These are phyloP conservation scores for Gracilariopsis chorda DNA, from an alignment of 23 red algal genomes.

Conservation along the genomic window DNA sequence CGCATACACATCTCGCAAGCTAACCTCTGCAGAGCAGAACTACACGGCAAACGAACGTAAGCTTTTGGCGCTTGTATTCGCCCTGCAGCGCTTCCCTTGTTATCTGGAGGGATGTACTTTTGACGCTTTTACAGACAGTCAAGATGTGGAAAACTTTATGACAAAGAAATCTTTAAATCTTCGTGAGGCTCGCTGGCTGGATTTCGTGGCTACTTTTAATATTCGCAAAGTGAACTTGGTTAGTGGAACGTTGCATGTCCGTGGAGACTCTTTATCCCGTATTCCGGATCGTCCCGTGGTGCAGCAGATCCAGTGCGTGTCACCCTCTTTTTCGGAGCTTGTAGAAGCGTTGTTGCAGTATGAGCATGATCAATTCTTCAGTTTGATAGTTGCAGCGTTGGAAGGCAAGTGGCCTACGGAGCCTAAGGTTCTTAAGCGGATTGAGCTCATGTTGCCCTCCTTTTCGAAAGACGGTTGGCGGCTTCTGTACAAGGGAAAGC, in stretches of 20 bases:
- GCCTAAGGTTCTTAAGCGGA: background rate
- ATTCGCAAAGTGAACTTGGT: background rate
- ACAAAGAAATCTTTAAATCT: background rate
- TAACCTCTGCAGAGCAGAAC: background rate
- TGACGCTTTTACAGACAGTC: background rate
- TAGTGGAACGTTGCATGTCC: background rate
- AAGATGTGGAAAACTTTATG: background rate
- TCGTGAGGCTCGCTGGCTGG: background rate
- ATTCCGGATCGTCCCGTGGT: no score
- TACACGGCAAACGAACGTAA: background rate
- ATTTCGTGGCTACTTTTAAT: background rate
- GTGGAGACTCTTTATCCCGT: background rate
- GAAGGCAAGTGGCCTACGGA: background rate
- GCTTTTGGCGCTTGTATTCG: no score
- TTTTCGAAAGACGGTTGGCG: no score
- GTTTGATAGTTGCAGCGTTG: no score
- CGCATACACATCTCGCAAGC: no score
- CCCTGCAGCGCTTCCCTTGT: no score
- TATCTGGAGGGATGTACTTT: background rate
- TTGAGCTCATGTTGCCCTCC: background rate
- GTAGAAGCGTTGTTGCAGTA: background rate
- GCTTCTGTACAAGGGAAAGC: no score
- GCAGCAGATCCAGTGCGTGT: background rate
- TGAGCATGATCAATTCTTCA: no score
- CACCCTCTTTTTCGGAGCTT: background rate